Conservation (phyloP, 2,329 filamentous ascomycete genomes). For the Cryphonectria carpinicola region DNA sequence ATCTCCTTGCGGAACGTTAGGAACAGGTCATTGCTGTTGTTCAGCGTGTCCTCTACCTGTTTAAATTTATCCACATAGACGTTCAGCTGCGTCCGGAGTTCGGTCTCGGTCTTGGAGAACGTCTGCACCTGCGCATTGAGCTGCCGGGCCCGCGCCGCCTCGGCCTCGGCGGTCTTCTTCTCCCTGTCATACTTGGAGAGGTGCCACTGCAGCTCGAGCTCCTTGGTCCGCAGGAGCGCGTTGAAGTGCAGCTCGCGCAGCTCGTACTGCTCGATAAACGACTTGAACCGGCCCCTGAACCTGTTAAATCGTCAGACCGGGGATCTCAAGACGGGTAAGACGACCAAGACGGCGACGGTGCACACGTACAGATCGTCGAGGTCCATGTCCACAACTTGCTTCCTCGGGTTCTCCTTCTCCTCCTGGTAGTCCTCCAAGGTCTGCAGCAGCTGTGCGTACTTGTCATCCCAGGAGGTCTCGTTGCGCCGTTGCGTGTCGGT, state of each 20-base stretch:
- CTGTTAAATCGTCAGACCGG: conserved; percentile 52
- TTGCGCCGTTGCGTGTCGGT: conserved; percentile 85
- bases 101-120: conserved; percentile 93
- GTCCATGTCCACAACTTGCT: conserved; percentile 81
- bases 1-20: conserved; percentile 97
- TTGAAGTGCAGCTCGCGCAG: conserved; percentile 93
- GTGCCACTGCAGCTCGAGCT: conserved; percentile 92
- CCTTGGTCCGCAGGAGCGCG: conserved; percentile 88
- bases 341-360: background rate
- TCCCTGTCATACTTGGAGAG: conserved; percentile 88
- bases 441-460: conserved; percentile 77
- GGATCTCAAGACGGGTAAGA: conserved; percentile 13
- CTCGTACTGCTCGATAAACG: conserved; percentile 95
- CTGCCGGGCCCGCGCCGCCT: conserved; percentile 78
- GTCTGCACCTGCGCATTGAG: conserved; percentile 91
- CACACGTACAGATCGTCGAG: conserved; percentile 80
- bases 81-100: conserved; percentile 92
- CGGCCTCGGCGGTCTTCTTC: conserved; percentile 83
- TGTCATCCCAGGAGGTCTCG: conserved; percentile 81
- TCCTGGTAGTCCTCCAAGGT: conserved; percentile 89
- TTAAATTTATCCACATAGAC: conserved; percentile 99
- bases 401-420: conserved; percentile 81
- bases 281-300: conserved; percentile 87
- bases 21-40: conserved; percentile 97
- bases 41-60: conserved; percentile 98